Base-by-base conservation (phyloP, 805 yeast species). In the Saccharomycopsis synnaedendra region DNA sequence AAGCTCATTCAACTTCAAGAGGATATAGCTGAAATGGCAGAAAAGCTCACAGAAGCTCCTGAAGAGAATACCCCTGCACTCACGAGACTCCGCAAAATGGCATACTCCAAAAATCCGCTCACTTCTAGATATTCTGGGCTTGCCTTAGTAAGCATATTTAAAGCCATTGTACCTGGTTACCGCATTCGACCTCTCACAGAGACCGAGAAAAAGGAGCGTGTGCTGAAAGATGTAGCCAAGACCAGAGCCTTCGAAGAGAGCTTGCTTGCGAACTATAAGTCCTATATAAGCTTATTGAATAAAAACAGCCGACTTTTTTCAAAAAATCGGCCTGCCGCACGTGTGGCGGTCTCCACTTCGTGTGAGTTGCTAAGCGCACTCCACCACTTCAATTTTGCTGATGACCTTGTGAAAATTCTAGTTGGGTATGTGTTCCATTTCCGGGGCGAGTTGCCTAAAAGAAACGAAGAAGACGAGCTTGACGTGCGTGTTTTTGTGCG, bases 131-230 rank as follows among this genome's bases (percentile, higher is more conserved):
- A 88, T 46, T 75, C 96, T 0, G 66, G 88, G 51, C 66, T 87
- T 53, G 82, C 97, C 0, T 71, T 89, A 51, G 82, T 87, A 3
- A 86, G 94, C 0, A 85, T 87, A 3, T 86, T 86, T 71, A 86
- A 85, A 57, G 75, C 82, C 48, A 75, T 93, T 42, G 80, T 93
- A 1, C 98, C 98, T 1, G 82, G 93, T 5, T 90, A 90, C 64
- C 75, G 80, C 51, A 87, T 90, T 46, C 73, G 96, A 60, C 83
- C 94, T 2, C 69, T 93, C 45, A 72, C 87, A 2, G 97, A 87
- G 11, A 64, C 76, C 0, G 97, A 90, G 62, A 78, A 78, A 62
- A 74, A 76, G 52, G 96, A 87, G 57, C 85, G 79, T 57, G 95
- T 87, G 3, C 69, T 89, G 9, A 85, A 74, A 59, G 98, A 93